These are phyloP conservation scores for Salix exigua DNA, from an alignment of 345 rosid genomes.

Conservation along the genomic window DNA sequence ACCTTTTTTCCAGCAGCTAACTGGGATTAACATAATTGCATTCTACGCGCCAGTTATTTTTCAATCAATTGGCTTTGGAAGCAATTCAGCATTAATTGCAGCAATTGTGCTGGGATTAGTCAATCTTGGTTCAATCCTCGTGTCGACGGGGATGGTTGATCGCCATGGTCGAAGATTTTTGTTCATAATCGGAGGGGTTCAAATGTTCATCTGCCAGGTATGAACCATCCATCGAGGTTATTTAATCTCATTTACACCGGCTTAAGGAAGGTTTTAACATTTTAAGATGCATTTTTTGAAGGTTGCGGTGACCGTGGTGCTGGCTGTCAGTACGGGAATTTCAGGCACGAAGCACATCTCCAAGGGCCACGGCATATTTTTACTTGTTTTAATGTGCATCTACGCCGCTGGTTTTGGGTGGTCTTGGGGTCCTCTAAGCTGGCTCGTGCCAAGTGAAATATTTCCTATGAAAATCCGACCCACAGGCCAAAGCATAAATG, in stretches of 20 bases:
- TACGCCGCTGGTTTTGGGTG: conserved; percentile 68
- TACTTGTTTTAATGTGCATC: conserved; percentile 48
- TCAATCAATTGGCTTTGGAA: conserved; percentile 74
- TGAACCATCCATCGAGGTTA: neutral
- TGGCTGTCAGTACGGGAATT: conserved; percentile 38
- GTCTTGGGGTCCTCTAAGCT: conserved; percentile 68
- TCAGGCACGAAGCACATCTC: conserved; percentile 42
- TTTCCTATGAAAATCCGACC: conserved; percentile 63
- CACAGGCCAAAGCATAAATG: conserved; percentile 55
- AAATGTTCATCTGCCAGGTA: conserved; percentile 71
- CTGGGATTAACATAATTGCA: conserved; percentile 71
- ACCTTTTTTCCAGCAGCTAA: conserved; percentile 73
- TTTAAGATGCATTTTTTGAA: neutral
- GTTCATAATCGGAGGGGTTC: conserved; percentile 61
- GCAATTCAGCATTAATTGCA: conserved; percentile 54
- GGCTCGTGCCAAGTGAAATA: conserved; percentile 68
- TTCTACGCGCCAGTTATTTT: conserved; percentile 80
- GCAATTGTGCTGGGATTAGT: conserved; percentile 66
- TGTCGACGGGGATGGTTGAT: conserved; percentile 61
- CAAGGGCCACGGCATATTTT: conserved; percentile 35
- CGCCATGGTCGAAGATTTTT: conserved; percentile 66
- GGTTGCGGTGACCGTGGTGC: conserved; percentile 29
- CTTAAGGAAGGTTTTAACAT: neutral
- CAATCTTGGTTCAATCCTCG: conserved; percentile 55
- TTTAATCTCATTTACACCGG: neutral